These are phyloP conservation scores for Candida tibetensis DNA, from an alignment of 805 yeast species.

Conservation along the genomic window DNA sequence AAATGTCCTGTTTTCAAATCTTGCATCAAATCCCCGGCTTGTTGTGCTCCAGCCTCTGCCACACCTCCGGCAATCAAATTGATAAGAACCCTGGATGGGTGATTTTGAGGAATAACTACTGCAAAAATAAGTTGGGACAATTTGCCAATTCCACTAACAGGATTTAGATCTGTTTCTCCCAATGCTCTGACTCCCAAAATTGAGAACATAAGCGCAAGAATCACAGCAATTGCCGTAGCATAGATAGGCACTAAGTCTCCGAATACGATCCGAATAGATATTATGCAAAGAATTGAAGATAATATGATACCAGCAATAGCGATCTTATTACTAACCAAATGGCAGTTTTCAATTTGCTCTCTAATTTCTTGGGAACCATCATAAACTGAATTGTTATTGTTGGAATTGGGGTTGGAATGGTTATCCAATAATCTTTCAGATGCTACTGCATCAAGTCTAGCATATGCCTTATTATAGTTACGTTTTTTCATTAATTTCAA, in stretches of 20 bases:
- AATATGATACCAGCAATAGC: slow-evolving; percentile 59
- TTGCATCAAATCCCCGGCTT: slow-evolving; percentile 97
- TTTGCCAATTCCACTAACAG: slow-evolving; percentile 96
- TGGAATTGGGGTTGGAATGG: background rate
- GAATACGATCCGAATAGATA: slow-evolving; percentile 64
- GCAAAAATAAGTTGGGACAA: slow-evolving; percentile 89
- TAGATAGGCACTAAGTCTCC: slow-evolving; percentile 69
- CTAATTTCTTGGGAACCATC: slow-evolving; percentile 1
- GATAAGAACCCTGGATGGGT: slow-evolving; percentile 78
- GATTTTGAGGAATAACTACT: slow-evolving; percentile 64
- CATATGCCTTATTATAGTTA: slow-evolving; percentile 1
- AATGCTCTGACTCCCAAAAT: slow-evolving; percentile 88
- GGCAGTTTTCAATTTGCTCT: slow-evolving; percentile 35
- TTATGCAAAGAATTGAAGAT: slow-evolving; percentile 67
- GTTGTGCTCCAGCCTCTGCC: slow-evolving; percentile 98
- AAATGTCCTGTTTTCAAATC: slow-evolving; percentile 93
- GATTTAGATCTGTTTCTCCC: slow-evolving; percentile 96
- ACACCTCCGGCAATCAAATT: slow-evolving; percentile 94
- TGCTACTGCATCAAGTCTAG: background rate
- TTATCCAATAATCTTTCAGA: background rate
- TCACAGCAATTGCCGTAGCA: slow-evolving; percentile 63
- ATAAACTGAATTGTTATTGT: background rate
- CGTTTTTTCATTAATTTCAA: slow-evolving; percentile 3
- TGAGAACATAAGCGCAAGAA: slow-evolving; percentile 75
- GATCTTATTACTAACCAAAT: slow-evolving; percentile 49